Conservation (phyloP, 2,329 filamentous ascomycete species). For the Beauveria bassiana region DNA sequence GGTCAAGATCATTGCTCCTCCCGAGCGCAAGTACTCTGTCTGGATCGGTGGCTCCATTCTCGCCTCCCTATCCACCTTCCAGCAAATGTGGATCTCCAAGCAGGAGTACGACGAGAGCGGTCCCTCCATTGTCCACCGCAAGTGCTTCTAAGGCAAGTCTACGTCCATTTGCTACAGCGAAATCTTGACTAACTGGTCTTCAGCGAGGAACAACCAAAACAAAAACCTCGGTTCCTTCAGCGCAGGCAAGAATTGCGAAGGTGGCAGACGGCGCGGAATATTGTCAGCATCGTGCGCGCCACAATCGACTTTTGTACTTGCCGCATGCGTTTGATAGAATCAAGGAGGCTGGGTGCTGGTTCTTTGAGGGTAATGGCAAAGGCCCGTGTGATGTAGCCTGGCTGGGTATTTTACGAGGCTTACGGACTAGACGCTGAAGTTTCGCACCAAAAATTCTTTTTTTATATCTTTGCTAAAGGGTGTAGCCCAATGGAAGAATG, state of each 20-base stretch:
- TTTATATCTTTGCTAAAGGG: constrained; percentile 26
- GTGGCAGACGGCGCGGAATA: constrained; percentile 36
- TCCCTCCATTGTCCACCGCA: constrained; percentile 98
- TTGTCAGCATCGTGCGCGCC: constrained; percentile 39
- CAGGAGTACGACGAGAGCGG: constrained; percentile 99
- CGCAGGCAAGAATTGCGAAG: constrained; percentile 36
- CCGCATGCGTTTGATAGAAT: constrained; percentile 50
- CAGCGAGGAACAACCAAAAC: constrained; percentile 25
- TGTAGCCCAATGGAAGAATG: constrained; percentile 26
- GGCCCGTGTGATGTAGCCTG: constrained; percentile 43
- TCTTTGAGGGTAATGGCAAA: constrained; percentile 39
- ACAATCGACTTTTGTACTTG: constrained; percentile 47
- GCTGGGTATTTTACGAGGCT: constrained; percentile 36
- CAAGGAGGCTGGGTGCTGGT: constrained; percentile 42
- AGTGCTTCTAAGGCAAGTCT: constrained; percentile 92
- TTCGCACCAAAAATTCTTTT: constrained; percentile 47
- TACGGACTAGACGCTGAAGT: constrained; percentile 46
- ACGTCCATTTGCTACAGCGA: too few species aligned
- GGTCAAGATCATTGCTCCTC: constrained; percentile 99
- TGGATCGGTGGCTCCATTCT: constrained; percentile 99
- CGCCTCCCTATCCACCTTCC: constrained; percentile 98
- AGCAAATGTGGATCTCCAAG: constrained; percentile 99
- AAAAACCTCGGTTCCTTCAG: constrained; percentile 27
- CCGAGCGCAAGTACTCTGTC: constrained; percentile 99
- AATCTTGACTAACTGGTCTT: not conserved